These are phyloP conservation scores for Russula earlei DNA, from an alignment of 768 basidiomycete species.

Conservation along the genomic window DNA sequence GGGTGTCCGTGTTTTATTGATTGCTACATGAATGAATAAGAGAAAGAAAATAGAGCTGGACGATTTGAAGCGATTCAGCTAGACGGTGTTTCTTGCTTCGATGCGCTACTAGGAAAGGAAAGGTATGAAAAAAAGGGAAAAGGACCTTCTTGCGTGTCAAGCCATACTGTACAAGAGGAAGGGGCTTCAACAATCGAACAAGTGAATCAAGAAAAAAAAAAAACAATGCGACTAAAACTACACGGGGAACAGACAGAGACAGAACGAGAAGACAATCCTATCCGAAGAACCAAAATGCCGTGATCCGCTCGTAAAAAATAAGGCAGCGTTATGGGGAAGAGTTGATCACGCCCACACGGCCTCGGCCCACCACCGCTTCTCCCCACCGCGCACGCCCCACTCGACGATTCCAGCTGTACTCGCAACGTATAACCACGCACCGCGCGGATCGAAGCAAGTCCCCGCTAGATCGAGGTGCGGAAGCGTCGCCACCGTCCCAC, in stretches of 20 bases:
- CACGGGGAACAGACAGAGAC: neutral
- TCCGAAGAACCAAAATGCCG: neutral
- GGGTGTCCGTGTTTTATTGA: too few relatives aligned
- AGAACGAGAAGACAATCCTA: neutral
- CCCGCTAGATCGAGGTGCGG: conserved; percentile 55
- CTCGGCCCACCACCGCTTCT: conserved; percentile 64
- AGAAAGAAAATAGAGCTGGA: too few relatives aligned
- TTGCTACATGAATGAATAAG: too few relatives aligned
- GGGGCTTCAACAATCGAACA: neutral
- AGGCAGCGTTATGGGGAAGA: neutral
- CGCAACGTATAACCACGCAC: conserved; percentile 60
- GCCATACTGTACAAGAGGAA: neutral
- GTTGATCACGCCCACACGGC: conserved; percentile 33
- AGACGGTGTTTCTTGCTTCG: too few relatives aligned
- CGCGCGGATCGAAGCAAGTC: conserved; percentile 62
- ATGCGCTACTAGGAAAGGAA: too few relatives aligned
- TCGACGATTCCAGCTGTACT: conserved; percentile 59
- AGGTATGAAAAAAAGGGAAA: neutral
- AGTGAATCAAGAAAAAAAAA: neutral
- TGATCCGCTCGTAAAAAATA: neutral
- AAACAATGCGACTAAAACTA: neutral
- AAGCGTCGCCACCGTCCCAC: conserved; percentile 6
- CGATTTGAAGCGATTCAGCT: too few relatives aligned
- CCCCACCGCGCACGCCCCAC: conserved; percentile 63
- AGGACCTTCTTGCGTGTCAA: neutral